Percentiles rank a stretch among this genome's conserved stretches.
Evolutionary conservation across 768 basidiomycete species (phyloP).

Genomic region (Rhizopogon vesiculosus): DNA sequence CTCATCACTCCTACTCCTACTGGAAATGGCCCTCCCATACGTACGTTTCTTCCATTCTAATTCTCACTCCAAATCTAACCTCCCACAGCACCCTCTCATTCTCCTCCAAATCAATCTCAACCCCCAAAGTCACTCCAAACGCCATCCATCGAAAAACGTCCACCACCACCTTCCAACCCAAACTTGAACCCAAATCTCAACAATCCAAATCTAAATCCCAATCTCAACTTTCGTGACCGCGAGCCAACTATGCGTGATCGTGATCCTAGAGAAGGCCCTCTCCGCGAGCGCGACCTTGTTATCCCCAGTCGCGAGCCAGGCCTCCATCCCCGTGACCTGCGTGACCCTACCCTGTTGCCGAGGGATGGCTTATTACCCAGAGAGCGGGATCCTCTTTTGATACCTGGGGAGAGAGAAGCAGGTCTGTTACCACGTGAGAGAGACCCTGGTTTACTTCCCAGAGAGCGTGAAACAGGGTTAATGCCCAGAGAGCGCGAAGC

Average conservation of each 20-base stretch:
- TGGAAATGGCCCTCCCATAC: slow-evolving; percentile 21
- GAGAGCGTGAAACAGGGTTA: not conserved
- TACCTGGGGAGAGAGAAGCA: not conserved
- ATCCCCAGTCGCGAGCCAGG: not conserved
- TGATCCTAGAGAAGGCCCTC: not conserved
- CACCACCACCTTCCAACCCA: slow-evolving; percentile 6
- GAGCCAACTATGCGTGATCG: slow-evolving; percentile 1
- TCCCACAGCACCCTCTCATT: slow-evolving; percentile 20
- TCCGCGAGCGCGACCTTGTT: not conserved
- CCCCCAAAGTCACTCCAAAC: slow-evolving; percentile 14
- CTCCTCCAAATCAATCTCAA: slow-evolving; percentile 14
- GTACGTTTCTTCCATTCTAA: slow-evolving; percentile 10
- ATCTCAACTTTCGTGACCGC: slow-evolving; percentile 1
- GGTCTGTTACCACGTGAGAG: not conserved
- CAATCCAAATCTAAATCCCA: not conserved
- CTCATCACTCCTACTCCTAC: slow-evolving; percentile 8
- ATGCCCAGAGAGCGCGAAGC: not conserved
- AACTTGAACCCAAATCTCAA: slow-evolving; percentile 1
- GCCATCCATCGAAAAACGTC: slow-evolving; percentile 26
- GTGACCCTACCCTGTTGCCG: not conserved
- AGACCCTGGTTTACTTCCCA: not conserved
- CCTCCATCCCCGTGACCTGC: not conserved
- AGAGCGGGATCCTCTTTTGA: not conserved
- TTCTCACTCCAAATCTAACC: slow-evolving; percentile 1
- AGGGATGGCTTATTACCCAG: not conserved